Percentiles rank a stretch among this genome's conserved stretches.
Conservation (phyloP, 1,284 basidiomycete species). For the Malassezia slooffiae region DNA sequence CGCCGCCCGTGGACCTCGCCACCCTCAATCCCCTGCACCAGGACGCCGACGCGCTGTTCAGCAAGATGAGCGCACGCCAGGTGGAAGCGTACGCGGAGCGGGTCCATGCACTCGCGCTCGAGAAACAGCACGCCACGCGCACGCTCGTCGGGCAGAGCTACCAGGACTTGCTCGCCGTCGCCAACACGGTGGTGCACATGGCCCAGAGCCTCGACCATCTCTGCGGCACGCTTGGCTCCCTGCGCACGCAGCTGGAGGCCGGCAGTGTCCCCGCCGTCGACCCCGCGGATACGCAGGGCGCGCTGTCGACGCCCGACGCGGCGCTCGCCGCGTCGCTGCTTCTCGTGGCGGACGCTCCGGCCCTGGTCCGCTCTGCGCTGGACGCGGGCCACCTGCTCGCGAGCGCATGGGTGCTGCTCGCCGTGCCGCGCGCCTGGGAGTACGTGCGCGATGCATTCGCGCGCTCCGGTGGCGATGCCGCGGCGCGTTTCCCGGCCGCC, state of each 20-base stretch:
- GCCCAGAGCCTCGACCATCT: constrained; percentile 21
- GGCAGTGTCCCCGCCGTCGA: no score
- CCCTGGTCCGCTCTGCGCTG: not conserved
- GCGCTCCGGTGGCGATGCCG: no score
- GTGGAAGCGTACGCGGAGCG: constrained; percentile 19
- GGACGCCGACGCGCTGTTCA: constrained; percentile 27
- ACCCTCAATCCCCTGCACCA: constrained; percentile 17
- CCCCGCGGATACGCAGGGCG: no score
- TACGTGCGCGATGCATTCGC: no score
- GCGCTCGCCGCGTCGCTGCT: not conserved
- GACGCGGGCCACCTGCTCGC: not conserved
- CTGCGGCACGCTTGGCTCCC: constrained; percentile 15
- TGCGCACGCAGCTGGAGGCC: not conserved
- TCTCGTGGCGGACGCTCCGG: constrained; percentile 9
- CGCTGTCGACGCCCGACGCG: no score
- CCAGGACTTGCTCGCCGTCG: constrained; percentile 30
- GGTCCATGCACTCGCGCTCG: constrained; percentile 15
- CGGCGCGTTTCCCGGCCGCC: no score
- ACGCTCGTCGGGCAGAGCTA: constrained; percentile 31
- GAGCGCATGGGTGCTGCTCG: no score
- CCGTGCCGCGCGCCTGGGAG: no score
- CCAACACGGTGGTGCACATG: constrained; percentile 35
- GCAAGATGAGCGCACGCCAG: constrained; percentile 18
- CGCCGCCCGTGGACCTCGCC: no score
- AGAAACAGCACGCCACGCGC: constrained; percentile 24